These are phyloP conservation scores for Aurantiochytrium sp. DNA, from an alignment of 108 stramenopile species.

Conservation along the genomic window DNA sequence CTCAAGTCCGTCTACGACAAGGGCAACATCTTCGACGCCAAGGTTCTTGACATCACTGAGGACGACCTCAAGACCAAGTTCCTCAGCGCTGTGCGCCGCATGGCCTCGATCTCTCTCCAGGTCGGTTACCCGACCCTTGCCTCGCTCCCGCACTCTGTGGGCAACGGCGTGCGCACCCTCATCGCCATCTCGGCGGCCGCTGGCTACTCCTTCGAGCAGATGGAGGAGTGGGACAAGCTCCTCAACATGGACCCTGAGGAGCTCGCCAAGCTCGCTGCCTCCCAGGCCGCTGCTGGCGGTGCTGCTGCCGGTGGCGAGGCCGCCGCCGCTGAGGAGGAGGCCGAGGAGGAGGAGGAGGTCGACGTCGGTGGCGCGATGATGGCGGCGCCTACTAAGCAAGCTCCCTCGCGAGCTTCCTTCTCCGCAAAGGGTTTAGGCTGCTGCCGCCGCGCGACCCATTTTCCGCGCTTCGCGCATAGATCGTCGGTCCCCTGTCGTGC, in stretches of 20 bases:
- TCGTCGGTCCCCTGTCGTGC: background rate
- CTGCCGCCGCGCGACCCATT: no score
- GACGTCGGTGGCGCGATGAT: conserved; percentile 35
- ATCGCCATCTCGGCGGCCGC: conserved; percentile 80
- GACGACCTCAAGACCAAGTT: conserved; percentile 69
- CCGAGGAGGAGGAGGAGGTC: conserved; percentile 40
- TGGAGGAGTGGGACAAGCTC: conserved; percentile 73
- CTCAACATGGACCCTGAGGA: conserved; percentile 38
- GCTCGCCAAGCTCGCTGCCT: conserved; percentile 42
- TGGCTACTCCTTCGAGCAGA: conserved; percentile 79
- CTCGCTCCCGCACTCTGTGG: conserved; percentile 90
- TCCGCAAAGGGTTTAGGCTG: no score
- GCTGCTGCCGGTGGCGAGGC: conserved; percentile 41
- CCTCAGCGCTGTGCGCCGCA: conserved; percentile 65
- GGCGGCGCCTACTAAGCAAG: conserved; percentile 29
- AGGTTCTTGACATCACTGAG: conserved; percentile 48
- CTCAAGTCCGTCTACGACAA: conserved; percentile 86
- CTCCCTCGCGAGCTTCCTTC: no score
- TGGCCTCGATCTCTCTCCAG: conserved; percentile 81
- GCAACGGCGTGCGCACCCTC: conserved; percentile 92
- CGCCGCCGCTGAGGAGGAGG: conserved; percentile 37
- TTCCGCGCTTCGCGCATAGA: background rate
- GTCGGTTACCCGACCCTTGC: conserved; percentile 87
- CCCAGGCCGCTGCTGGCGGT: conserved; percentile 30
- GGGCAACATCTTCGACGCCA: conserved; percentile 91